phyloP scores from a whole-genome alignment of 768 basidiomycete species.

The Cystoderma amianthinum region DNA sequence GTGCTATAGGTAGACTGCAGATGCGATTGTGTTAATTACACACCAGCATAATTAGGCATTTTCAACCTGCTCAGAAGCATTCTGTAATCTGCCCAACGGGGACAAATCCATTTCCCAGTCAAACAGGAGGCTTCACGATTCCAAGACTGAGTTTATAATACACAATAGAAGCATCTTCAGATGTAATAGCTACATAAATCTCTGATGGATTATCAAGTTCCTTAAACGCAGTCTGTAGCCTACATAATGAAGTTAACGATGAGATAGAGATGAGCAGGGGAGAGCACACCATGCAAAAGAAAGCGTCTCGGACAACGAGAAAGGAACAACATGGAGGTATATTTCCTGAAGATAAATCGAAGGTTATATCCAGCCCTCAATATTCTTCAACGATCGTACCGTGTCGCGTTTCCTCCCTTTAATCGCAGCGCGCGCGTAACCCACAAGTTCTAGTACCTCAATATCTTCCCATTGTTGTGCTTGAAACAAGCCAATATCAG shows the following conservation, averaged over 20 bases:
- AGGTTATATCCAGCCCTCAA: too few relatives aligned
- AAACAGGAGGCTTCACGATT: slow-evolving; percentile 68
- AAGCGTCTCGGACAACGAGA: slow-evolving; percentile 57
- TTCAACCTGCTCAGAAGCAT: background rate
- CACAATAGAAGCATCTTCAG: slow-evolving; percentile 76
- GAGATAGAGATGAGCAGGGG: background rate
- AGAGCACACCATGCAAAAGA: slow-evolving; percentile 51
- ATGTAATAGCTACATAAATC: slow-evolving; percentile 64
- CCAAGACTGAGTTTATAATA: slow-evolving; percentile 79
- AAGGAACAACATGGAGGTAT: slow-evolving; percentile 53
- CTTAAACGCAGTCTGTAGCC: slow-evolving; percentile 53
- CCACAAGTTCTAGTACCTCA: slow-evolving; percentile 51
- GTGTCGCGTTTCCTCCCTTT: slow-evolving; percentile 48
- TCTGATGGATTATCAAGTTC: slow-evolving; percentile 38
- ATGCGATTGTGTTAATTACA: too few relatives aligned
- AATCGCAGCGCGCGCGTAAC: slow-evolving; percentile 49
- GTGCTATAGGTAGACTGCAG: too few relatives aligned
- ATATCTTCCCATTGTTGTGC: slow-evolving; percentile 71
- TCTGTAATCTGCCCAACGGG: background rate
- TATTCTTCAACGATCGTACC: too few relatives aligned
- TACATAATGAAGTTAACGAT: slow-evolving; percentile 18
- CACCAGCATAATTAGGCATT: too few relatives aligned
- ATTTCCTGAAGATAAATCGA: slow-evolving; percentile 26
- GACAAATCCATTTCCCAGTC: slow-evolving; percentile 8
- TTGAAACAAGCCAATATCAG: slow-evolving; percentile 16